These are phyloP conservation scores for Candida gorgasii DNA, from an alignment of 805 yeast species.

Conservation along the genomic window DNA sequence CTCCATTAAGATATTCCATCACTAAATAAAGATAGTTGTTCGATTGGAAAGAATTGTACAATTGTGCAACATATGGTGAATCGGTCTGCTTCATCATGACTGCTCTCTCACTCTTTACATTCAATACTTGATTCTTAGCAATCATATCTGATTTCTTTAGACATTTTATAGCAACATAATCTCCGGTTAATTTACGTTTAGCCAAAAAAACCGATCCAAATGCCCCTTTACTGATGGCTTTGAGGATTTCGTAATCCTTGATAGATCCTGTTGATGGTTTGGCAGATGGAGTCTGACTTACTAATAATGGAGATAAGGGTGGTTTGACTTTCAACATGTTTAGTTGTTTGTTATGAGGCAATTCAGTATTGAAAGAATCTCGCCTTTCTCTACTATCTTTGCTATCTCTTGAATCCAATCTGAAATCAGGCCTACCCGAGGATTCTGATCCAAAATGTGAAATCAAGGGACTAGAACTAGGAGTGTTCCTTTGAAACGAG, in stretches of 20 bases:
- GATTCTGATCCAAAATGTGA: conserved; percentile 9
- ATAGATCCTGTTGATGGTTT: conserved; percentile 68
- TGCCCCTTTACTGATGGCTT: conserved; percentile 96
- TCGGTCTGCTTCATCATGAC: conserved; percentile 97
- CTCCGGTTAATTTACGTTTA: conserved; percentile 82
- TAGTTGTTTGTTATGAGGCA: conserved; percentile 5
- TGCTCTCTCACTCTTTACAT: conserved; percentile 92
- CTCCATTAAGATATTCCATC: conserved; percentile 96
- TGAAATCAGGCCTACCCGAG: neutral
- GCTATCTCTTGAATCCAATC: too few relatives aligned
- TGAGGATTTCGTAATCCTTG: conserved; percentile 83
- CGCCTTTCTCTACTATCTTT: neutral
- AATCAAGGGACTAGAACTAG: conserved; percentile 19
- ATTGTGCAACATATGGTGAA: conserved; percentile 88
- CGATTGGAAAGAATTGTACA: conserved; percentile 86
- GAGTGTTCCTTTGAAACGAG: conserved; percentile 60
- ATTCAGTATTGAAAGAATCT: neutral
- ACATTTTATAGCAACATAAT: conserved; percentile 92
- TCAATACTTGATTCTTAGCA: conserved; percentile 93
- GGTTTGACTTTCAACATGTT: conserved; percentile 39
- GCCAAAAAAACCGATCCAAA: conserved; percentile 94
- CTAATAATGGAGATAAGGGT: conserved; percentile 78
- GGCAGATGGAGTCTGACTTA: conserved; percentile 58
- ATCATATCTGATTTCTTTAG: conserved; percentile 93
- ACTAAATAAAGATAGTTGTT: conserved; percentile 84